These are phyloP conservation scores for Tetraselmis striata DNA, from an alignment of 139 green algal species.

Conservation along the genomic window DNA sequence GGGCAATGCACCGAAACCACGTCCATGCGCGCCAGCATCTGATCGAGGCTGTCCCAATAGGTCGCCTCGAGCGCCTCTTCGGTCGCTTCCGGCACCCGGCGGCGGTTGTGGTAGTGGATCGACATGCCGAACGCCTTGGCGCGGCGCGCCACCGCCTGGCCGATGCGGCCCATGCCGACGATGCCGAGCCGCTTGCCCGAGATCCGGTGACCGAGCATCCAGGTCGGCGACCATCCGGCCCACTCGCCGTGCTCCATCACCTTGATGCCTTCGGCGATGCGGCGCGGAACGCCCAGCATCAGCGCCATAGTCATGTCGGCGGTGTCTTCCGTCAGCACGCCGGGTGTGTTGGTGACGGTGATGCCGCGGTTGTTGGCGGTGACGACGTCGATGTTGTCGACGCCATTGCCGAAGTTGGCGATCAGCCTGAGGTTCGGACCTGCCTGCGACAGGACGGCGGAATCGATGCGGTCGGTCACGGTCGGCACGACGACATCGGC, in stretches of 20 bases:
- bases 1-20: constrained; percentile 18
- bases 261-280: constrained; percentile 10
- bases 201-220: not conserved
- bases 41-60: not conserved
- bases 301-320: constrained; percentile 18
- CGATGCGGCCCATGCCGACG: constrained; percentile 19
- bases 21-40: constrained; percentile 1
- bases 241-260: constrained; percentile 18
- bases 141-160: constrained; percentile 12
- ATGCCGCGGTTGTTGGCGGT: constrained; percentile 10
- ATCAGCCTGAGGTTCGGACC: constrained; percentile 18
- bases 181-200: constrained; percentile 20
- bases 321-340: constrained; percentile 23
- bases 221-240: not conserved
- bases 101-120: constrained; percentile 14
- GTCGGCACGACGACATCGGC: too few relatives aligned
- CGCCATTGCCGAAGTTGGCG: constrained; percentile 16
- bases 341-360: constrained; percentile 25
- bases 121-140: constrained; percentile 15
- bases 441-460: constrained; percentile 4
- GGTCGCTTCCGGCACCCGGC: not conserved
- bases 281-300: constrained; percentile 10
- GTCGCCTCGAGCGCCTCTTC: too few relatives aligned
- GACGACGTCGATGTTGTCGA: constrained; percentile 16
- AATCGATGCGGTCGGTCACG: too few relatives aligned